Conservation (phyloP, 257 asterid species). For the Leonotis leonurus region DNA sequence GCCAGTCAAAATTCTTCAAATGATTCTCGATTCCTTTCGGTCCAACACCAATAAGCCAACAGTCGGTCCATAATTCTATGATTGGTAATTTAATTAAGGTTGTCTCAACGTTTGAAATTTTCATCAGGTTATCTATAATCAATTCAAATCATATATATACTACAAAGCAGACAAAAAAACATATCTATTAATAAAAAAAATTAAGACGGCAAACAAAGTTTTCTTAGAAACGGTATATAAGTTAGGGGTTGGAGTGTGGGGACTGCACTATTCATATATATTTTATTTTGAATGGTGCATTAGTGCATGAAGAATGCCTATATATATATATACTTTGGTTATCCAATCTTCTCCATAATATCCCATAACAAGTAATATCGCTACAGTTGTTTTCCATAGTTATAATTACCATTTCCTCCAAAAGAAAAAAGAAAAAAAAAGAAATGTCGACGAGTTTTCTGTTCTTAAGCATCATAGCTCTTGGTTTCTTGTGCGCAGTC, state of each 20-base stretch:
- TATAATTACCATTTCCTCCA: not conserved
- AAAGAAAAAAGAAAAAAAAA: not conserved
- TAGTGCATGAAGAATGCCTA: constrained; percentile 5
- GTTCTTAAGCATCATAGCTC: not conserved
- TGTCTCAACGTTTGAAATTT: not conserved
- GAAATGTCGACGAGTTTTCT: not conserved
- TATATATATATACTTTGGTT: constrained; percentile 6
- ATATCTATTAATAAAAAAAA: not conserved
- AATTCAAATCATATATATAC: not conserved
- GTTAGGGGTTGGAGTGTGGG: not conserved
- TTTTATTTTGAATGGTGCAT: not conserved
- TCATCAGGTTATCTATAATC: not conserved
- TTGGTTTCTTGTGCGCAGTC: not conserved
- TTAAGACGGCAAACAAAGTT: not conserved
- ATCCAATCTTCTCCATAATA: not conserved
- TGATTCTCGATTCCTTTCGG: not conserved
- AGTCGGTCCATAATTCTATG: not conserved
- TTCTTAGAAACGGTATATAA: not conserved
- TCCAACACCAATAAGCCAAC: constrained; percentile 10
- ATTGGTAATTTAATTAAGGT: not conserved
- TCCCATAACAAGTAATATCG: not conserved
- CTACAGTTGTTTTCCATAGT: not conserved
- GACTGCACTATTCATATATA: not conserved
- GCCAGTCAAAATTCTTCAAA: not conserved
- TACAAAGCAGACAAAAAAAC: not conserved